These are phyloP conservation scores for Aspergillus texensis DNA, from an alignment of 2,329 filamentous ascomycete species.

Conservation along the genomic window DNA sequence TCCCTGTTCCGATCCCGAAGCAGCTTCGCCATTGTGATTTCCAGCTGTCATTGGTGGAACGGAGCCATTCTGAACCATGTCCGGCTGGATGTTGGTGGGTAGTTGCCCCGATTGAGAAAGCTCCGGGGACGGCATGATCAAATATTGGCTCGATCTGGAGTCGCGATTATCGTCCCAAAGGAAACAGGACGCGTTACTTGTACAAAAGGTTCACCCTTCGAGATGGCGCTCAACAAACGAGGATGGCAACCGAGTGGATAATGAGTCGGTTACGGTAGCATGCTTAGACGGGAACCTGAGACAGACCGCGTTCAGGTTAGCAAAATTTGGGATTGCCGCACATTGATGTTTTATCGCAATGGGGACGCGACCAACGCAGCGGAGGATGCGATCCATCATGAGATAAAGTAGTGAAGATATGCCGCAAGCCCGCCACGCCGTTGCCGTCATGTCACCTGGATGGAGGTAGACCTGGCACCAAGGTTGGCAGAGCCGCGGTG, in stretches of 20 bases:
- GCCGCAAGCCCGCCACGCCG: conserved; percentile 14
- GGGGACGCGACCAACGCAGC: conserved; percentile 20
- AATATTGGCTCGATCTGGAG: conserved; percentile 2
- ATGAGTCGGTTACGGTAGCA: conserved; percentile 31
- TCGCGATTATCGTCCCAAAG: conserved; percentile 10
- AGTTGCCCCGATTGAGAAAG: conserved; percentile 29
- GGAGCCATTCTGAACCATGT: conserved; percentile 28
- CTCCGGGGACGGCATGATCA: conserved; percentile 41
- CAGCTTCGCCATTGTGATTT: conserved; percentile 24
- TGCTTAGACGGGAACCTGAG: conserved; percentile 28
- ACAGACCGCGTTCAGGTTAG: conserved; percentile 19
- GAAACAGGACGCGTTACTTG: conserved; percentile 23
- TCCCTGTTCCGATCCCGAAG: conserved; percentile 27
- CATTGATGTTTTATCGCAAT: conserved; percentile 7
- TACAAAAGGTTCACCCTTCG: conserved; percentile 22
- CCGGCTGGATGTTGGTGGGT: conserved; percentile 26
- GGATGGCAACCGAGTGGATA: conserved; percentile 17
- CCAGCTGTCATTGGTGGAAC: conserved; percentile 23
- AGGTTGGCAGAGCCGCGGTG: conserved; percentile 1
- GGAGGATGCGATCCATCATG: conserved; percentile 15
- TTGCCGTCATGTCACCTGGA: neutral
- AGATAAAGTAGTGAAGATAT: conserved; percentile 11
- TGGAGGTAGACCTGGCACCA: conserved; percentile 1
- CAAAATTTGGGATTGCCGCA: conserved; percentile 3
- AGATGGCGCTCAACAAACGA: conserved; percentile 28